Percentiles rank a stretch among this genome's conserved stretches.
phyloP scores from a whole-genome alignment of 768 basidiomycete genomes.

The Lactarius deliciosus region DNA sequence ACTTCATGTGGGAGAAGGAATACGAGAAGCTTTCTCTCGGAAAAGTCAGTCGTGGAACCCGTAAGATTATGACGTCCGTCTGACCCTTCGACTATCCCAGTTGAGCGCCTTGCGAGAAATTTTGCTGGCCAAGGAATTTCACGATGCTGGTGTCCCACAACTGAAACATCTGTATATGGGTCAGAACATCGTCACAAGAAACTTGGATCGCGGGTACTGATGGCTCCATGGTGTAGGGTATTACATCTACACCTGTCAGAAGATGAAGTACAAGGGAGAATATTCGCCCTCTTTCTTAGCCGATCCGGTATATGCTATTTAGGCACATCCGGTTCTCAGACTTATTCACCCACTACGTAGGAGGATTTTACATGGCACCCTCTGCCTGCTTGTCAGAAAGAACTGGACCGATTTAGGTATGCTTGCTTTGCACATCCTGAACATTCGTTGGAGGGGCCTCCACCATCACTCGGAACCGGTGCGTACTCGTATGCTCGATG shows the following conservation, averaged over 20 bases:
- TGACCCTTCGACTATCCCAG: conserved; percentile 39
- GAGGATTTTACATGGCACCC: conserved; percentile 79
- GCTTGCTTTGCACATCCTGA: conserved; percentile 67
- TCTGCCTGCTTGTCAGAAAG: conserved; percentile 52
- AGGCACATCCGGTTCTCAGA: neutral
- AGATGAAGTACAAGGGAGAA: conserved; percentile 97
- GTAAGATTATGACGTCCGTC: neutral
- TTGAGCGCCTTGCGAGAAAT: conserved; percentile 84
- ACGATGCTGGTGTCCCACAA: conserved; percentile 58
- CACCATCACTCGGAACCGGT: conserved; percentile 6
- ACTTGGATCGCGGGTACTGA: neutral
- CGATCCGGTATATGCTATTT: conserved; percentile 64
- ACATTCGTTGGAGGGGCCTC: conserved; percentile 42
- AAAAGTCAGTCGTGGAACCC: conserved; percentile 50
- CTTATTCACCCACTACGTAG: conserved; percentile 39
- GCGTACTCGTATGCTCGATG: neutral
- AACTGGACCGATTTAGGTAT: conserved; percentile 69
- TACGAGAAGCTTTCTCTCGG: conserved; percentile 75
- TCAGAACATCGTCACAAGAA: conserved; percentile 36
- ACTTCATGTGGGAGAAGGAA: conserved; percentile 82
- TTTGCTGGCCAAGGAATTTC: conserved; percentile 72
- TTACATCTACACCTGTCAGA: conserved; percentile 88
- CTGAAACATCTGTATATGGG: conserved; percentile 88
- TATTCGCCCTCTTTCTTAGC: conserved; percentile 84
- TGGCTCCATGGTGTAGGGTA: conserved; percentile 54